A percentile compares a stretch with the other conserved stretches of the same genome.
Evolutionary conservation across 306 rosid species (phyloP).

Genomic region (Canavalia gladiata): DNA sequence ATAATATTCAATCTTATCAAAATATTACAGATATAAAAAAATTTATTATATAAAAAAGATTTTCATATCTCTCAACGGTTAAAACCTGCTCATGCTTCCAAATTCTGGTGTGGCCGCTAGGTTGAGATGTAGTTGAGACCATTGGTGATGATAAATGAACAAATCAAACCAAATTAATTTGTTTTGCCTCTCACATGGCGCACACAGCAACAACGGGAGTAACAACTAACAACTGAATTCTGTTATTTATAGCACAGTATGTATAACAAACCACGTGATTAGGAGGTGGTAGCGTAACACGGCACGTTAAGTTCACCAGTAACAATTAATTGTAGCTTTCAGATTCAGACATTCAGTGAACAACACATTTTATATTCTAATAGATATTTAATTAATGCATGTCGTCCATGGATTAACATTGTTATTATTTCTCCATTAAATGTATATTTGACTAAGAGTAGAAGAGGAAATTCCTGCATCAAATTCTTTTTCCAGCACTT

Average conservation of each 20-base stretch:
- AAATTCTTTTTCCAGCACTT: conserved; percentile 17
- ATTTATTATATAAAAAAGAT: no score
- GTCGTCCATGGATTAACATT: background rate
- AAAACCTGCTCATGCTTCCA: no score
- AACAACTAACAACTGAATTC: background rate
- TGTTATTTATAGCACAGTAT: background rate
- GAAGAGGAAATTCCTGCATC: conserved; percentile 32
- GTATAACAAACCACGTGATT: background rate
- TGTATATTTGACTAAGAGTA: conserved; percentile 7
- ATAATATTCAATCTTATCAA: no score
- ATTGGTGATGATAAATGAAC: background rate
- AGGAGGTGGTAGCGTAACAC: background rate
- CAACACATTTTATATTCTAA: background rate
- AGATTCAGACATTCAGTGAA: background rate
- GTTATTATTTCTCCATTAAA: conserved; percentile 5
- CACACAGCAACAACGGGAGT: background rate
- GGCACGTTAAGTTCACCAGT: background rate
- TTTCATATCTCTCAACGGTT: no score
- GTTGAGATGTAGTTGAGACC: background rate
- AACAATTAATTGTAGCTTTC: conserved; percentile 6
- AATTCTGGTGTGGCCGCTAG: no score
- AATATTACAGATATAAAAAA: no score
- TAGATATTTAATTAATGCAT: conserved; percentile 16
- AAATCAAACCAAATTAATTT: background rate
- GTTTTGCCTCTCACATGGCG: background rate